These are phyloP conservation scores for Diaporthe capsici DNA, from an alignment of 2,329 filamentous ascomycete species.

Conservation along the genomic window DNA sequence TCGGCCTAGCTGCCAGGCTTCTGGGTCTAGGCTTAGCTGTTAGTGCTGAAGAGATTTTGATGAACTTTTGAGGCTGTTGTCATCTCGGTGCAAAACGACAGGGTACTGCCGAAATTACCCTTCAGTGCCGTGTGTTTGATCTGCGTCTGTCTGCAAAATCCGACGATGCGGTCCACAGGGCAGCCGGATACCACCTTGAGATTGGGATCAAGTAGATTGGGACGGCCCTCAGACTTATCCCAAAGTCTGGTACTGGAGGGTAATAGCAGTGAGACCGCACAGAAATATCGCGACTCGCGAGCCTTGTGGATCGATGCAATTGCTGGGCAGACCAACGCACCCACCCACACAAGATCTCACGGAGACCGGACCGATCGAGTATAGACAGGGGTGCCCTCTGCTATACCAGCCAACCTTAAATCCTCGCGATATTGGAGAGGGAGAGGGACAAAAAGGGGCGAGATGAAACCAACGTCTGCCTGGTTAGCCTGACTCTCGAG, in stretches of 20 bases:
- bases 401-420: constrained; percentile 23
- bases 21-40: not conserved
- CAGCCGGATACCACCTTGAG: constrained; percentile 1
- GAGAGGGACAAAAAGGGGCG: constrained; percentile 6
- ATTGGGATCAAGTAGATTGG: not conserved
- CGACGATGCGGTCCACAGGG: not conserved
- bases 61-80: not conserved
- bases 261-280: not conserved
- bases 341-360: constrained; percentile 21
- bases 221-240: not conserved
- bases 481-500: constrained; percentile 22
- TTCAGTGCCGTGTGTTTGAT: constrained; percentile 9
- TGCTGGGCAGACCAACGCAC: not conserved
- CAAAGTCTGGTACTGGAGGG: not conserved
- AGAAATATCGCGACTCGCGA: not conserved
- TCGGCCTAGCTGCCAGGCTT: not conserved
- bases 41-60: constrained; percentile 20
- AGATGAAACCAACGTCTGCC: constrained; percentile 21
- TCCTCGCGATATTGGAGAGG: constrained; percentile 10
- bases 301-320: not conserved
- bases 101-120: constrained; percentile 10
- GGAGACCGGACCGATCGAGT: constrained; percentile 31
- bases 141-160: not conserved
- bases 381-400: constrained; percentile 9
- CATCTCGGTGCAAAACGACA: not conserved